phyloP scores from a whole-genome alignment of 2,329 filamentous ascomycete genomes.

The Colletotrichum sp. region DNA sequence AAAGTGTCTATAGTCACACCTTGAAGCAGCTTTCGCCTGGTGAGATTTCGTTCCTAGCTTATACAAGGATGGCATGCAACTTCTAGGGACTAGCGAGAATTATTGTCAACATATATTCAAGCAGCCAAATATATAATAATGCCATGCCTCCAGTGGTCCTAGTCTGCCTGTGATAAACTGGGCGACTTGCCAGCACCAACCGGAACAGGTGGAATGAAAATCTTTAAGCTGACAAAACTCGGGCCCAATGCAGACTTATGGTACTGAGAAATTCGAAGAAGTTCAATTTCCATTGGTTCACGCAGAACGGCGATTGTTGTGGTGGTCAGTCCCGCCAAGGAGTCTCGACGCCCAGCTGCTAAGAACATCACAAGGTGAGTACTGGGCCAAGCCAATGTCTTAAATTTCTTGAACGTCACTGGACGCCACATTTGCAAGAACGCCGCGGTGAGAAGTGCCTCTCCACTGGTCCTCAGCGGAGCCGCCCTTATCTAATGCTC shows the following conservation, averaged over 20 bases:
- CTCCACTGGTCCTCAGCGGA: neutral
- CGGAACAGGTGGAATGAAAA: neutral
- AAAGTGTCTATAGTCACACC: neutral
- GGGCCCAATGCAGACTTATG: neutral
- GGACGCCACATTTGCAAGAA: neutral
- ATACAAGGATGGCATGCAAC: too few species aligned
- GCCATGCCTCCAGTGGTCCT: fast-evolving
- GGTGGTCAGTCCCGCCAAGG: neutral
- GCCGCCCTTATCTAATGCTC: neutral
- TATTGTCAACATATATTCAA: too few species aligned
- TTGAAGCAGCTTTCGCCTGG: neutral
- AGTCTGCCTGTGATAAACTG: neutral
- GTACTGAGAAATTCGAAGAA: too few species aligned
- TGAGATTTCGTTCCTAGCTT: too few species aligned
- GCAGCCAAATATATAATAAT: too few species aligned
- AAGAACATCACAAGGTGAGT: neutral
- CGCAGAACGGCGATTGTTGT: neutral
- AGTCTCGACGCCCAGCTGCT: neutral
- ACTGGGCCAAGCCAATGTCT: neutral
- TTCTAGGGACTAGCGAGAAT: too few species aligned
- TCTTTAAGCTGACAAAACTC: neutral
- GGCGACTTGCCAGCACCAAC: neutral
- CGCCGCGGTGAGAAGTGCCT: neutral
- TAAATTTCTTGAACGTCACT: neutral
- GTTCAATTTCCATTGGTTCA: neutral